Conservation (phyloP, 345 rosid species). For the Citropsis articulata region DNA sequence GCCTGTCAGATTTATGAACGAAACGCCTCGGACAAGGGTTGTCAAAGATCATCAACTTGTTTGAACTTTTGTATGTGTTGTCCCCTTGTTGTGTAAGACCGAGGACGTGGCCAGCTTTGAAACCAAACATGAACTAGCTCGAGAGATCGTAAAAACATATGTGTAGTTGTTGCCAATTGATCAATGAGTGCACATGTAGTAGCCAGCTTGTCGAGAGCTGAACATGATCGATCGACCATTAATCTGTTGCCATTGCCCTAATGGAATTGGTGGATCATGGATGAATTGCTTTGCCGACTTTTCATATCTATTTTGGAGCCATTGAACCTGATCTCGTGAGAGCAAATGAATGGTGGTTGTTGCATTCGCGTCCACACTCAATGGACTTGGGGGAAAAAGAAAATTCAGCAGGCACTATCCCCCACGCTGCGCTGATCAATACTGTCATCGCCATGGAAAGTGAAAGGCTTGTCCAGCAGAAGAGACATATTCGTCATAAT, state of each 20-base stretch:
- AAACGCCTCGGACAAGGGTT: slow-evolving; percentile 2
- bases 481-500: not conserved
- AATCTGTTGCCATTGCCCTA: not conserved
- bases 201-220: slow-evolving; percentile 6
- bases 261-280: not conserved
- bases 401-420: not conserved
- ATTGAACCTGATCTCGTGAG: not conserved
- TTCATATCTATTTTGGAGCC: slow-evolving; percentile 6
- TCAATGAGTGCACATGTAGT: not conserved
- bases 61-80: not conserved
- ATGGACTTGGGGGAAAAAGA: not conserved
- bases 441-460: not conserved
- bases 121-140: not conserved
- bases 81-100: not conserved
- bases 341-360: not conserved
- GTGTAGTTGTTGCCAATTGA: not conserved
- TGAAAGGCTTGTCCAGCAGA: not conserved
- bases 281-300: not conserved
- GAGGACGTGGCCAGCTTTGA: slow-evolving; percentile 15
- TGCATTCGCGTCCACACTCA: slow-evolving; percentile 1
- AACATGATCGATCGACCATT: not conserved
- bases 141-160: not conserved
- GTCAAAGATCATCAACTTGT: not conserved
- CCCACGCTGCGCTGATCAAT: not conserved
- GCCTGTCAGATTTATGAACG: slow-evolving; percentile 12